Percentiles rank a stretch among this genome's conserved stretches.
phyloP scores from a whole-genome alignment of 2,329 filamentous ascomycete genomes.

The Stemphylium beticola region DNA sequence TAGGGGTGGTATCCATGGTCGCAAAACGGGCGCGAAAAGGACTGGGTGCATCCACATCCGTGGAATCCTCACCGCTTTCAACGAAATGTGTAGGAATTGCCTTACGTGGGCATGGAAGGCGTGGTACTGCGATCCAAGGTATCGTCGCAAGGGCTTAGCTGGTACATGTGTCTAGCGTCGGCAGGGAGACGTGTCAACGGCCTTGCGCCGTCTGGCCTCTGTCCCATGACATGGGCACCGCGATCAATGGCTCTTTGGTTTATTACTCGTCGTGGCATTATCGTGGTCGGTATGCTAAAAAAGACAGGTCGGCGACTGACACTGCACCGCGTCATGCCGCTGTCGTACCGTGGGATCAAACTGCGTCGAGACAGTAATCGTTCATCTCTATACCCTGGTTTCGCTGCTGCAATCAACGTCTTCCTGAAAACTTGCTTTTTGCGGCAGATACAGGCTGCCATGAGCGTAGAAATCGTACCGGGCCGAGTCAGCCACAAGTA shows the following conservation, averaged over 20 bases:
- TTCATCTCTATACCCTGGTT: conserved; percentile 5
- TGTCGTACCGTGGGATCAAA: conserved; percentile 12
- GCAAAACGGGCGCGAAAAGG: neutral
- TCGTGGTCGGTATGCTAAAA: conserved; percentile 1
- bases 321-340: conserved; percentile 11
- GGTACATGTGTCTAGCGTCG: conserved; percentile 4
- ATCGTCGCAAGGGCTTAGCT: conserved; percentile 5
- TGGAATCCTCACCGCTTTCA: neutral
- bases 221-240: conserved; percentile 8
- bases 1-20: neutral
- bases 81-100: neutral
- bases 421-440: neutral
- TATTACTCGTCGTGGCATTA: conserved; percentile 6
- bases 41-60: neutral
- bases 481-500: conserved; percentile 8
- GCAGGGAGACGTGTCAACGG: conserved; percentile 8
- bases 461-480: neutral
- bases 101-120: neutral
- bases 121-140: conserved; percentile 9
- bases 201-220: conserved; percentile 1
- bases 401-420: conserved; percentile 7
- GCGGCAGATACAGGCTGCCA: neutral
- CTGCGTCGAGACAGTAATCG: conserved; percentile 8
- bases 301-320: conserved; percentile 5
- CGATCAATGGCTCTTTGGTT: conserved; percentile 4